phyloP scores from a whole-genome alignment of 2,329 filamentous ascomycete species.

The Pestalotiopsis sp. region DNA sequence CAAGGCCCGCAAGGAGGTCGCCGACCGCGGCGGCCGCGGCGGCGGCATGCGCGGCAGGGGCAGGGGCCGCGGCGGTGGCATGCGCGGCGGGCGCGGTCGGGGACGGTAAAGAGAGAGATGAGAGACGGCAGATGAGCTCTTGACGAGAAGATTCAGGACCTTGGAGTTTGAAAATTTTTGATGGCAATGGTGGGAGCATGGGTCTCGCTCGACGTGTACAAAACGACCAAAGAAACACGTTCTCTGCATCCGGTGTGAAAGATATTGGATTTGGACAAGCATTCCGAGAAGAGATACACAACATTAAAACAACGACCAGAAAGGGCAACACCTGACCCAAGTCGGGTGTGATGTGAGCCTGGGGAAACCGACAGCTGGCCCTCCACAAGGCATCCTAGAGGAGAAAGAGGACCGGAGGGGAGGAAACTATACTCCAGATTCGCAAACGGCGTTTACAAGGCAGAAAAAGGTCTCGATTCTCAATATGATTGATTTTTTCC shows the following conservation, averaged over 20 bases:
- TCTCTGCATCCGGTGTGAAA: background rate
- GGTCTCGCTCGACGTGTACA: background rate
- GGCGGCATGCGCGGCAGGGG: conserved; percentile 55
- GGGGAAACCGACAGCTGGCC: background rate
- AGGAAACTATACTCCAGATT: conserved; percentile 16
- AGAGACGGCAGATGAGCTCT: background rate
- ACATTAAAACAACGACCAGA: background rate
- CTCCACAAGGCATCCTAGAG: background rate
- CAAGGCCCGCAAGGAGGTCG: conserved; percentile 92
- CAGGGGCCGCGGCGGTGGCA: conserved; percentile 24
- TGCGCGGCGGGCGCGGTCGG: conserved; percentile 22
- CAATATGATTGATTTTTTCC: conserved; percentile 1
- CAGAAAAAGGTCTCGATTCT: conserved; percentile 22
- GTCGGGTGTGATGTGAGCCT: background rate
- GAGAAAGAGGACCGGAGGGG: background rate
- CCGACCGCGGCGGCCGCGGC: conserved; percentile 61
- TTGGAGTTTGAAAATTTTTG: background rate
- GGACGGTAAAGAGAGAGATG: background rate
- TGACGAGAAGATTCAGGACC: background rate
- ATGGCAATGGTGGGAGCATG: background rate
- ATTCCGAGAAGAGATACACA: background rate
- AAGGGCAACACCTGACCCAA: background rate
- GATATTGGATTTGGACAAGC: background rate
- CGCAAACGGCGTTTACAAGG: conserved; percentile 30
- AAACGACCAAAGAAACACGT: background rate